phyloP scores from a whole-genome alignment of 768 basidiomycete genomes.

The Leucocoprinus birnbaumii region DNA sequence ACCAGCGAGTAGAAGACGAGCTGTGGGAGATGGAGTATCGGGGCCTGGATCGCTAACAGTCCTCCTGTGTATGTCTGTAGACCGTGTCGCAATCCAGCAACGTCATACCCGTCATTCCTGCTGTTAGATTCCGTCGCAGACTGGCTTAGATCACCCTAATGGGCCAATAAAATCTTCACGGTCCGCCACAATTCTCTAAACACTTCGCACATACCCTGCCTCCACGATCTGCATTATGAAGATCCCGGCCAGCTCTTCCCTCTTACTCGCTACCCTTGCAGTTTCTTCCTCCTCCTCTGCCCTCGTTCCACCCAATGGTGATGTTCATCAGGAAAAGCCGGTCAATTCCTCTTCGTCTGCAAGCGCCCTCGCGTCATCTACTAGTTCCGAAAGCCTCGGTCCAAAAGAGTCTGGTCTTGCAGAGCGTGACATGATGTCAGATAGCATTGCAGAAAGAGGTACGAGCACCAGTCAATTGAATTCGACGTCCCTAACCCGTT shows the following conservation, averaged over 20 bases:
- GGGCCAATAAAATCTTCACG: conserved; percentile 12
- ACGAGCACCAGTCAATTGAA: neutral
- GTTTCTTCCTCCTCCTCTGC: conserved; percentile 47
- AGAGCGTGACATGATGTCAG: neutral
- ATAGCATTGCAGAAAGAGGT: neutral
- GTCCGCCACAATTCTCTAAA: neutral
- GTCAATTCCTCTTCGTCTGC: neutral
- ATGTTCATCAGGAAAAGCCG: conserved; percentile 13
- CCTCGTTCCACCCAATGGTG: conserved; percentile 40
- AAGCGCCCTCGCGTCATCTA: neutral
- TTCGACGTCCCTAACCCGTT: neutral
- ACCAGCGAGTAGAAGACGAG: conserved; percentile 24
- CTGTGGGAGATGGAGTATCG: conserved; percentile 59
- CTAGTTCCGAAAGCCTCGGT: neutral
- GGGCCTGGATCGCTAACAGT: conserved; percentile 1
- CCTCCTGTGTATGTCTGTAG: neutral
- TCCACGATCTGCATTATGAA: conserved; percentile 30
- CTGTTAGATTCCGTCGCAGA: neutral
- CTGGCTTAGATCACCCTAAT: neutral
- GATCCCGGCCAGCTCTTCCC: conserved; percentile 43
- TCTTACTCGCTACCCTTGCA: conserved; percentile 45
- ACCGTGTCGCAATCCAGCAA: neutral
- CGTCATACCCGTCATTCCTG: neutral
- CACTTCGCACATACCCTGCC: neutral
- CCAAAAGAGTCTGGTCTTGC: neutral